Base-by-base conservation (phyloP, 2,329 filamentous ascomycete species). In the Anisogramma anomala region DNA sequence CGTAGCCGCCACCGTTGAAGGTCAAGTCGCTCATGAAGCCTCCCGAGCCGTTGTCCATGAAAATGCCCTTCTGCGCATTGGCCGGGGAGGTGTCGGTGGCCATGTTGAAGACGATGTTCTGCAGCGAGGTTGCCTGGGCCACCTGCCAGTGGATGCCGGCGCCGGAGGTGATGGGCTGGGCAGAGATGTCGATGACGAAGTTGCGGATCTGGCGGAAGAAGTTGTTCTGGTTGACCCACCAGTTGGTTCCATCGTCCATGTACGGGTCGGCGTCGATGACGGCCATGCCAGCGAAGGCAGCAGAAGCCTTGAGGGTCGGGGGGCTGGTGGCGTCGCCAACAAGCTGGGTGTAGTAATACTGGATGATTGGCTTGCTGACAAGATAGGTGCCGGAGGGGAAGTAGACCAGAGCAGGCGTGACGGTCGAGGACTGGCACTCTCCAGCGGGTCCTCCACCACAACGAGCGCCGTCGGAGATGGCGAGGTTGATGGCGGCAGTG, bases 291-390 rank as follows among this genome's bases (percentile, higher is more conserved):
- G 68, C 50, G 55, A 96, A 98, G 52, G 68, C 66, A 32, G 79
- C 58, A 1, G 76, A 60, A 3, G 82, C 82, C 66, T 89, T 86
- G 60, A 95, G 69, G 0, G 79, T 80, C 0, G 89, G 87, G 11
- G 80, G 61, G 48, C 73, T 68, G 53, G 74, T 56, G 36, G 81
- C 78, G 65, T 96, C 87, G 43, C 89, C 89, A 26, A 95, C 70
- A 47, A 96, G 76, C 59, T 95, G 87, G 8, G 88, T 94, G 67
- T 94, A 94, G 70, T 96, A 96, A 61, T 81, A 82, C 58, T 87
- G 82, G 38, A 87, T 64, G 50, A 96, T 76, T 17, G 89, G 84
- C 54, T 69, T 72, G 57, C 78, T 85, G 52, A 96, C 79, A 14
- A 83, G 55, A 56, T 95, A 96, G 42, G 79, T 93, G 50, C 89